Evolutionary conservation across 148 eudicot genomes (phyloP), one percentile per base, ranked within the genome.

Genomic region (Arbutus unedo): DNA sequence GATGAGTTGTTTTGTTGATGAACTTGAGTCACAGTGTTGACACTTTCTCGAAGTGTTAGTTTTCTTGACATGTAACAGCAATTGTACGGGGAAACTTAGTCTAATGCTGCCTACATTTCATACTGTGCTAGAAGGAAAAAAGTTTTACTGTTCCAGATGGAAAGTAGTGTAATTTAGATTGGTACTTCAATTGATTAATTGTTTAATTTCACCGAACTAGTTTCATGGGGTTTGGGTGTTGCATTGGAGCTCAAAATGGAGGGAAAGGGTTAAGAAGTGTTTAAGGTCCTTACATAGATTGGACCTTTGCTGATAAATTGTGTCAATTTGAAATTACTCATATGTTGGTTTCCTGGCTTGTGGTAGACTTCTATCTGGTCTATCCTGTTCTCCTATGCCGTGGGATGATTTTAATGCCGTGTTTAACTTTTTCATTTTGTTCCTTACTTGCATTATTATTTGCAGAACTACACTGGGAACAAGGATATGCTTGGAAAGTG

Each of bases 401-500:
- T 84, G 23, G 79, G 79, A 18, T 60, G 8, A 57, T 16, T 79
- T 8, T 70, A 73, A 16, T 72, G 55, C 38, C 25, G 8, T 38
- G 60, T 45, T 38, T 16, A 25, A 54, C 71, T 74, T 10, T 16
- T 70, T 14, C 14, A 14, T 72, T 18, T 18, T 66, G 19, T 79
- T 74, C 68, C 79, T 85, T 80, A 62, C 53, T 77, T 74, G 51
- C 56, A 78, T 41, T 64, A 76, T 68, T 66, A 38, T 86, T 45
- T 70, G 68, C 93, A 96, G 99, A 96, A 94, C 82, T 96, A 92
- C 85, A 87, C 76, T 59, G 99, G 99, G 71, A 89, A 92, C 85
- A 96, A 87, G 87, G 94, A 90, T 80, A 94, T 94, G 97, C 98
- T 96, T 68, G 99, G 99, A 77, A 96, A 94, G 89, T 96, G 99